Evolutionary conservation across 2,329 filamentous ascomycete genomes (phyloP), one percentile per base, ranked within the genome.

Genomic region (Chrysosphaeria jannelii): DNA sequence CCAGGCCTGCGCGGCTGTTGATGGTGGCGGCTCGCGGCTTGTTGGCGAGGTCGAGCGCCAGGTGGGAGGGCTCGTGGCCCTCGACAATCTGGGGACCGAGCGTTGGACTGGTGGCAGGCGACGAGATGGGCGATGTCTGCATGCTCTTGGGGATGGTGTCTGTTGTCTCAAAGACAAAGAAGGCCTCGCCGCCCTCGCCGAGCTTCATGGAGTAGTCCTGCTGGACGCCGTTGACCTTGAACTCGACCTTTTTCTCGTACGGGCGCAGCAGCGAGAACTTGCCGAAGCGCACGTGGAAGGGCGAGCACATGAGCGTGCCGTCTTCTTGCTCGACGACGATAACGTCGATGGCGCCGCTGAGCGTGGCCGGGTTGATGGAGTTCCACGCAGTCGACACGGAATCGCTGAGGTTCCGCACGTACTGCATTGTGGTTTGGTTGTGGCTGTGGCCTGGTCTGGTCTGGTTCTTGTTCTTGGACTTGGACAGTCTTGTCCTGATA

Each of bases 361-460:
- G 61, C 8, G 85, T 97, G 21, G 85, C 78, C 23, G 85, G 85
- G 45, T 97, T 97, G 55, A 97, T 89, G 13, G 79, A 91, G 47
- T 97, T 97, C 85, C 85, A 97, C 44, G 85, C 81, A 50, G 85
- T 91, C 36, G 79, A 89, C 37, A 97, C 81, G 24, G 78, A 88
- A 42, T 79, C 79, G 45, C 76, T 85, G 36, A 93, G 62, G 39
- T 79, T 89, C 35, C 85, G 64, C 35, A 93, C 79, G 71, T 93
- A 93, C 56, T 93, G 79, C 85, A 93, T 93, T 31, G 43, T 52
- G 39, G n/a, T n/a, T n/a, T n/a, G n/a, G n/a, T n/a, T n/a, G n/a
- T n/a, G n/a, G n/a, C n/a, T n/a, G n/a, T n/a, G n/a, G n/a, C n/a
- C n/a, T n/a, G n/a, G n/a, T n/a, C n/a, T n/a, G n/a, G n/a, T n/a